Evolutionary conservation across 345 rosid species (phyloP).

Genomic region (Gossypium stocksii): DNA sequence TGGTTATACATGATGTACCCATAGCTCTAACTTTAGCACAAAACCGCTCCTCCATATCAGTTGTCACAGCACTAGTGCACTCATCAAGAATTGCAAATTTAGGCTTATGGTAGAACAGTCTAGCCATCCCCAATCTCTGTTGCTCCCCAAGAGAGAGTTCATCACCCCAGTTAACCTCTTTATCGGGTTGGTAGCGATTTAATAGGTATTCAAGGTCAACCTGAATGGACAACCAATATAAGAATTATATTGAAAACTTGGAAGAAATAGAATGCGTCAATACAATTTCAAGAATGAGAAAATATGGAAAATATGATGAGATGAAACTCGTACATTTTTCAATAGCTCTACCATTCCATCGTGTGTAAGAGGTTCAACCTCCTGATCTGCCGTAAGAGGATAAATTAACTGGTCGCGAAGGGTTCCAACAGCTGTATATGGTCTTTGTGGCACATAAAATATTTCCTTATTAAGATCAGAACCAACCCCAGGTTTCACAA

Average conservation of each 20-base stretch:
- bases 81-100: conserved; percentile 99
- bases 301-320: not conserved
- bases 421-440: conserved; percentile 95
- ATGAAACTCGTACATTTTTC: conserved; percentile 61
- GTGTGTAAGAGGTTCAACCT: conserved; percentile 60
- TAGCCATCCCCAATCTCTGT: conserved; percentile 98
- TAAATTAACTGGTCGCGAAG: conserved; percentile 94
- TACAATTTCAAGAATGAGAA: not conserved
- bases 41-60: conserved; percentile 98
- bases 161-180: conserved; percentile 96
- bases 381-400: conserved; percentile 82
- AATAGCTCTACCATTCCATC: conserved; percentile 83
- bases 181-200: conserved; percentile 79
- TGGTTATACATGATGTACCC: conserved; percentile 99
- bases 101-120: conserved; percentile 91
- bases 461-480: conserved; percentile 98
- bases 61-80: conserved; percentile 99
- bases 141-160: conserved; percentile 97
- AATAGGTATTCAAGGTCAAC: conserved; percentile 92
- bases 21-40: conserved; percentile 93
- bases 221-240: conserved; percentile 32
- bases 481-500: conserved; percentile 97
- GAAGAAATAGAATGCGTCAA: not conserved
- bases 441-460: conserved; percentile 96
- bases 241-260: conserved; percentile 15